Percentiles rank a stretch among this genome's conserved stretches.
phyloP scores from a whole-genome alignment of 2,329 filamentous ascomycete genomes.

The Rugonectria rugulosa region DNA sequence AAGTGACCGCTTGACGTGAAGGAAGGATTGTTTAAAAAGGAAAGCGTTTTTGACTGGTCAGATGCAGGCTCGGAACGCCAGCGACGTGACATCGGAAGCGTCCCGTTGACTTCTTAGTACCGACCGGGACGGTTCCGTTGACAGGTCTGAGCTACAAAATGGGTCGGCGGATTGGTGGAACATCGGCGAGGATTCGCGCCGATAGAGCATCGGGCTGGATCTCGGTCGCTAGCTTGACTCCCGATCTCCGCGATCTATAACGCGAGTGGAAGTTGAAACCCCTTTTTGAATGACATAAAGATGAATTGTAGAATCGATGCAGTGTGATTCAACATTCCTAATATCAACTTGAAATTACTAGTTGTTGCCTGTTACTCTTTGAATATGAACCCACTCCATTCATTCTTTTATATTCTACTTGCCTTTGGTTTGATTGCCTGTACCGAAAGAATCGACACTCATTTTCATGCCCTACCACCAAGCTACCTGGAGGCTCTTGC shows the following conservation, averaged over 20 bases:
- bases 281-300: neutral
- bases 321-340: neutral
- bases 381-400: neutral
- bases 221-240: neutral
- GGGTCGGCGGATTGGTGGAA: neutral
- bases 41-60: neutral
- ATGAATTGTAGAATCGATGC: neutral
- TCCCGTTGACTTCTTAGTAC: neutral
- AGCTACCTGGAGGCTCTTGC: slow-evolving; percentile 14
- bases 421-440: neutral
- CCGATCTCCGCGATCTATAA: neutral
- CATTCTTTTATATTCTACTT: neutral
- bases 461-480: slow-evolving; percentile 13
- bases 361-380: neutral
- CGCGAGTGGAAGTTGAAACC: neutral
- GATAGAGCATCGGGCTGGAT: neutral
- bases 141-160: neutral
- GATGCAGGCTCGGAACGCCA: neutral
- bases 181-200: neutral
- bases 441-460: neutral
- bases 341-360: neutral
- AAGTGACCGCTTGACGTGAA: neutral
- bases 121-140: neutral
- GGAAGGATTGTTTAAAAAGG: neutral
- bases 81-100: neutral